phyloP scores from a whole-genome alignment of 2,329 filamentous ascomycete species.

The Apiospora sp. region DNA sequence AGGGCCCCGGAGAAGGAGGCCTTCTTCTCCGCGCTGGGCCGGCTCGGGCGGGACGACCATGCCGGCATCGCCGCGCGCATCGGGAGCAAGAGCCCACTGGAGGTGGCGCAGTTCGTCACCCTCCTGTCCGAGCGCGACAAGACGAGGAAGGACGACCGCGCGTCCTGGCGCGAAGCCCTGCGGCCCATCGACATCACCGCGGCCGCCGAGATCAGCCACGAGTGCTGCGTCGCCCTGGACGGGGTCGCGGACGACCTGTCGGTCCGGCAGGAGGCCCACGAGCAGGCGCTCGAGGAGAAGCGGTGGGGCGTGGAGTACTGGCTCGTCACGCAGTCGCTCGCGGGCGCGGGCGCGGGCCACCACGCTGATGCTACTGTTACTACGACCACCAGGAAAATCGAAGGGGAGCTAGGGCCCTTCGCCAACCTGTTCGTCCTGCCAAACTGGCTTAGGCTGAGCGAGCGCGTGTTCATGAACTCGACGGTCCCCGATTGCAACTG shows the following conservation, averaged over 20 bases:
- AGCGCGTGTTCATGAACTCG: constrained; percentile 79
- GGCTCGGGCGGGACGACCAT: constrained; percentile 69
- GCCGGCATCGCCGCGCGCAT: constrained; percentile 69
- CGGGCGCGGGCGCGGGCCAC: background rate
- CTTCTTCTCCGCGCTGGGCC: constrained; percentile 72
- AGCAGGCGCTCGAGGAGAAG: constrained; percentile 65
- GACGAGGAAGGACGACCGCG: constrained; percentile 45
- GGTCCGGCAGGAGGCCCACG: constrained; percentile 68
- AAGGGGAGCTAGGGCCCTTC: constrained; percentile 49
- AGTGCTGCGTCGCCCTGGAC: constrained; percentile 73
- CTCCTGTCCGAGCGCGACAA: constrained; percentile 63
- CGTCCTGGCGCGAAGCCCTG: constrained; percentile 46
- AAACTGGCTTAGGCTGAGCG: constrained; percentile 70
- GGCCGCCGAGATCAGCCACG: constrained; percentile 74
- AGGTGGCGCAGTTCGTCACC: constrained; percentile 75
- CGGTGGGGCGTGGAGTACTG: constrained; percentile 68
- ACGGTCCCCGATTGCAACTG: constrained; percentile 70
- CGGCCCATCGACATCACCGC: constrained; percentile 69
- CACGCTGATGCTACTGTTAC: constrained; percentile 28
- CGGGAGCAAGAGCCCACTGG: constrained; percentile 74
- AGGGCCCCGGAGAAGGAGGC: constrained; percentile 71
- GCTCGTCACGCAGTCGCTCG: constrained; percentile 62
- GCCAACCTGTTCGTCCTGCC: constrained; percentile 64
- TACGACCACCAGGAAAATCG: constrained; percentile 31
- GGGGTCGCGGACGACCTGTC: constrained; percentile 72